Percentiles rank a stretch among this genome's conserved stretches.
Evolutionary conservation across 202 grass and related monocot species (phyloP).

Genomic region (Panicum hallii): DNA sequence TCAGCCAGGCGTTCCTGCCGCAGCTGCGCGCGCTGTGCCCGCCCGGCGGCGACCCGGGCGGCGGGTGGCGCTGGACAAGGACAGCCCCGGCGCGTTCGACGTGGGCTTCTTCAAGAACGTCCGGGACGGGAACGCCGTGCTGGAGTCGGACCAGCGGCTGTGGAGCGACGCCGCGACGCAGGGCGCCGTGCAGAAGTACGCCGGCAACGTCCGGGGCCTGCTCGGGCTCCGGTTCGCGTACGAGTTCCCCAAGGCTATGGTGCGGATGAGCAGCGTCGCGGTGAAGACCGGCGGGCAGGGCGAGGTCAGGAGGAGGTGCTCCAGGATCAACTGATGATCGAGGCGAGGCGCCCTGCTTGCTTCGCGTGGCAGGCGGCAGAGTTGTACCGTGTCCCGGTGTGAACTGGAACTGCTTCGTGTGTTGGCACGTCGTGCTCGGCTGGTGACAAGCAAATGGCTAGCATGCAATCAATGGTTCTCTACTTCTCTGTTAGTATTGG

Average conservation of each 20-base stretch:
- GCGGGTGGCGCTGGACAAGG: constrained; percentile 69
- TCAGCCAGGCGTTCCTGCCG: constrained; percentile 52
- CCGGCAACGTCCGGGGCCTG: constrained; percentile 66
- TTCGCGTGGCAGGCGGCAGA: no score
- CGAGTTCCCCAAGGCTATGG: constrained; percentile 77
- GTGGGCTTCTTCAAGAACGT: constrained; percentile 81
- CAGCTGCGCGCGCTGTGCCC: constrained; percentile 66
- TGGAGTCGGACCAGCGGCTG: constrained; percentile 89
- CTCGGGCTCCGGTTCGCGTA: constrained; percentile 65
- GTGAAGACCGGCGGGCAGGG: constrained; percentile 72
- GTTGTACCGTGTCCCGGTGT: no score
- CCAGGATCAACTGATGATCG: constrained; percentile 57
- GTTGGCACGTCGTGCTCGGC: background rate
- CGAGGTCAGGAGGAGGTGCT: constrained; percentile 76
- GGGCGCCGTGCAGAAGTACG: constrained; percentile 60
- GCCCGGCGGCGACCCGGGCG: constrained; percentile 38
- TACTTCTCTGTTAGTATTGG: background rate
- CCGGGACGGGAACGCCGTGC: constrained; percentile 61
- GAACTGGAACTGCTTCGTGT: background rate
- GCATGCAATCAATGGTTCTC: no score
- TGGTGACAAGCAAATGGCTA: background rate
- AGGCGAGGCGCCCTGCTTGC: no score
- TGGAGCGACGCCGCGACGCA: constrained; percentile 67
- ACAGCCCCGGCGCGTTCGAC: constrained; percentile 55
- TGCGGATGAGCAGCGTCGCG: constrained; percentile 59